Percentiles rank a stretch among this genome's conserved stretches.
phyloP scores from a whole-genome alignment of 2,329 filamentous ascomycete species.

The Ascochyta fabae region DNA sequence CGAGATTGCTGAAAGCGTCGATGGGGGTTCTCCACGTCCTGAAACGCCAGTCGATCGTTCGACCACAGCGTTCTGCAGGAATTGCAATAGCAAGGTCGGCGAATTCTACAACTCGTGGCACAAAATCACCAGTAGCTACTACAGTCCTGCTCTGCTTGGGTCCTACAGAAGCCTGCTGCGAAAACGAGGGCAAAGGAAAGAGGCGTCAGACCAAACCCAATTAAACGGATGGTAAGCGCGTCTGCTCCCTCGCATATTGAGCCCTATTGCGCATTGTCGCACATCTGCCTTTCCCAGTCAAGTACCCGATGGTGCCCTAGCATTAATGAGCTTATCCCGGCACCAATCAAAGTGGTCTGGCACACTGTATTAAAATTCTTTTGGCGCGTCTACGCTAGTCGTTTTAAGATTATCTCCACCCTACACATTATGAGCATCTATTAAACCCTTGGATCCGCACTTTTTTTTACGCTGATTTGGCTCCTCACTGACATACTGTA shows the following conservation, averaged over 20 bases:
- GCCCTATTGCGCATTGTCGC: conserved; percentile 32
- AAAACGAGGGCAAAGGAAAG: conserved; percentile 33
- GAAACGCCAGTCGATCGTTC: conserved; percentile 27
- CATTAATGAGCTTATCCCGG: conserved; percentile 42
- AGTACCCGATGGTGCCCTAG: conserved; percentile 38
- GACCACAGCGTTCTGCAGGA: conserved; percentile 39
- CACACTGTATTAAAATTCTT: conserved; percentile 46
- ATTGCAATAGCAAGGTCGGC: conserved; percentile 37
- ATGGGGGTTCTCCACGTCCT: conserved; percentile 19
- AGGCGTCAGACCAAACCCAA: conserved; percentile 37
- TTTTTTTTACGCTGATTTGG: conserved; percentile 7
- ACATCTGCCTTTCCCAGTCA: conserved; percentile 37
- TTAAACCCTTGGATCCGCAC: conserved; percentile 36
- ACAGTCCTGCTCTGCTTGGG: conserved; percentile 42
- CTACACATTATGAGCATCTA: conserved; percentile 48
- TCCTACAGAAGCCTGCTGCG: conserved; percentile 42
- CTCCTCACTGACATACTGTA: conserved; percentile 8
- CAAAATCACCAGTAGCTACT: conserved; percentile 44
- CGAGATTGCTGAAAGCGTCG: conserved; percentile 20
- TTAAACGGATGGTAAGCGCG: conserved; percentile 49
- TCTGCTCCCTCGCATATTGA: conserved; percentile 22
- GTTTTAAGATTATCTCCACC: conserved; percentile 43
- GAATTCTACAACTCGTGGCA: conserved; percentile 49
- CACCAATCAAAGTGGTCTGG: conserved; percentile 36
- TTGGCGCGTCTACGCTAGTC: conserved; percentile 44